Percentiles rank a stretch among this genome's conserved stretches.
Conservation (phyloP, 169 alveolate species). For the Amoebophrya sp. region DNA sequence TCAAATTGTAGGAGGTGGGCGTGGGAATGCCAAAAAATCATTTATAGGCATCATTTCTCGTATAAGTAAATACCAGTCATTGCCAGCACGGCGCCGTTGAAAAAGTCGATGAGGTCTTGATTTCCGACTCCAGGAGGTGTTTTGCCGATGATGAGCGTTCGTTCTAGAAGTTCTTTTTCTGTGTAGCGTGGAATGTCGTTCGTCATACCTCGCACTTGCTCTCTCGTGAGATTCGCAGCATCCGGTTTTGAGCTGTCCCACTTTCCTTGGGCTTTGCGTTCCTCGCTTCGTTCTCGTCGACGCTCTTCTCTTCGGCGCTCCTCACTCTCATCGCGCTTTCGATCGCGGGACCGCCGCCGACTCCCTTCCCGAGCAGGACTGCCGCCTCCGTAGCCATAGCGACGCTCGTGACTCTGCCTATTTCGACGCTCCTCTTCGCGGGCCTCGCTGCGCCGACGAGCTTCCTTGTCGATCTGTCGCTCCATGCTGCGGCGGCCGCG, state of each 20-base stretch:
- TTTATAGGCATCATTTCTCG: neutral
- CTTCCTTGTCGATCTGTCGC: no score
- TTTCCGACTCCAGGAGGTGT: neutral
- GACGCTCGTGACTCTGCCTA: no score
- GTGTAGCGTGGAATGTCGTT: neutral
- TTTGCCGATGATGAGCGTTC: neutral
- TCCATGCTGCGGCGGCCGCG: no score
- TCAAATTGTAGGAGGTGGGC: no score
- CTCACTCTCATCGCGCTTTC: neutral
- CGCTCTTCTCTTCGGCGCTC: neutral
- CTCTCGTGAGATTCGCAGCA: no score
- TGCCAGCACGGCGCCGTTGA: conserved; percentile 32
- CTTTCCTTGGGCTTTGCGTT: neutral
- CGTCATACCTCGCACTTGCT: no score
- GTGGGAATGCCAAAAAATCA: no score
- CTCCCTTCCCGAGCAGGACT: neutral
- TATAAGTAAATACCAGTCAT: neutral
- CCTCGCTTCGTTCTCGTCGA: neutral
- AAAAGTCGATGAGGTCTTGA: conserved; percentile 28
- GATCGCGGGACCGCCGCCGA: neutral
- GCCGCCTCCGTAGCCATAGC: neutral
- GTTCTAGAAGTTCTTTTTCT: neutral
- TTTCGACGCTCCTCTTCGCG: no score
- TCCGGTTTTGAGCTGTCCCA: neutral
- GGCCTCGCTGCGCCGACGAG: no score